Evolutionary conservation across 371 early-diverging fungal genomes (phyloP).

Genomic region (Mitosporidium daphniae): DNA sequence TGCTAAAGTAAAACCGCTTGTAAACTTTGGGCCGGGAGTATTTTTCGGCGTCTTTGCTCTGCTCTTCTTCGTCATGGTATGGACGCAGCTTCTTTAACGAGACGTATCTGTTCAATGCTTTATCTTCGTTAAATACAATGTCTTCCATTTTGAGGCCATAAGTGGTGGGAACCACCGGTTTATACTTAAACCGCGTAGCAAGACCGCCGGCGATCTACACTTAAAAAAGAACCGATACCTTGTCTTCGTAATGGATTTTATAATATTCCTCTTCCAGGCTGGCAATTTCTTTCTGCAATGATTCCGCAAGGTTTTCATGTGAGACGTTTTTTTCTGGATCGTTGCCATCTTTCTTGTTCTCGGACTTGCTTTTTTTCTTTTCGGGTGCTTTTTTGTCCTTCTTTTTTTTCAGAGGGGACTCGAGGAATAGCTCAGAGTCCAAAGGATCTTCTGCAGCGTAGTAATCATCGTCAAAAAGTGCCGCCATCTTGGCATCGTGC

Average conservation of each 20-base stretch:
- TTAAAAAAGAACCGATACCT: constrained; percentile 10
- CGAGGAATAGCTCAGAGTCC: background rate
- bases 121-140: constrained; percentile 50
- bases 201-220: constrained; percentile 16
- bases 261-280: constrained; percentile 28
- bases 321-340: constrained; percentile 1
- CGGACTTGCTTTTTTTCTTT: constrained; percentile 8
- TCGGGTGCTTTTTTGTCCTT: constrained; percentile 4
- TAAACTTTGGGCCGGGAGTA: no score
- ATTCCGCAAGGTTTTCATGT: constrained; percentile 1
- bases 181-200: constrained; percentile 55
- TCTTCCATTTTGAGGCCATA: constrained; percentile 39
- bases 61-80: no score
- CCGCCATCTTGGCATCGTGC: constrained; percentile 36
- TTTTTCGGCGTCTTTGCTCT: no score
- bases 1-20: no score
- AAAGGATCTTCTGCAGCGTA: constrained; percentile 1
- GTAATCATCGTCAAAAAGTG: constrained; percentile 14
- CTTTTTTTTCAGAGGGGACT: no score
- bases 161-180: constrained; percentile 21
- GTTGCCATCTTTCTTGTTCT: constrained; percentile 8
- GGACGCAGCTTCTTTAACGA: constrained; percentile 52
- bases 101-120: constrained; percentile 34
- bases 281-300: constrained; percentile 4
- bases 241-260: constrained; percentile 59